Conservation (phyloP, 441 rosid genomes). For the Bocquillonia castaneifolia region DNA sequence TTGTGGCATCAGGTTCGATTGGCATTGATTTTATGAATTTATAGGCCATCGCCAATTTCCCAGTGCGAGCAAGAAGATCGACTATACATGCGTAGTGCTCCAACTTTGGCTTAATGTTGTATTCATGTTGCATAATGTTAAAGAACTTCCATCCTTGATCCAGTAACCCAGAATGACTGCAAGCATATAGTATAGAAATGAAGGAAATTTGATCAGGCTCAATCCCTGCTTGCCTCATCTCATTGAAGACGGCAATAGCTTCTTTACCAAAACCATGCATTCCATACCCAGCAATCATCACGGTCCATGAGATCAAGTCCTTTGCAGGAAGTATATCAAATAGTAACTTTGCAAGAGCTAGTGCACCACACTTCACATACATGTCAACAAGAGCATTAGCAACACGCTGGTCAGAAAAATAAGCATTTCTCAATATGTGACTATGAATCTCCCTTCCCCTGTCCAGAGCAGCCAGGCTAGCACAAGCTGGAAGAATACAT, state of each 20-base stretch:
- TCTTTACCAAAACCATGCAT: slow-evolving; percentile 70
- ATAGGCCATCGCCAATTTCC: slow-evolving; percentile 49
- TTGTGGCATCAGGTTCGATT: slow-evolving; percentile 54
- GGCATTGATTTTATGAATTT: slow-evolving; percentile 56
- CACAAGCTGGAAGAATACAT: slow-evolving; percentile 78
- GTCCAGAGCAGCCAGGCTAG: slow-evolving; percentile 61
- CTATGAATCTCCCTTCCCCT: slow-evolving; percentile 67
- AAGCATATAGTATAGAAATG: slow-evolving; percentile 53
- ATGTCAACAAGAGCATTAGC: slow-evolving; percentile 64
- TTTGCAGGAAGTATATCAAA: slow-evolving; percentile 50
- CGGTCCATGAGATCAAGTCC: slow-evolving; percentile 73
- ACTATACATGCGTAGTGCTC: slow-evolving; percentile 75
- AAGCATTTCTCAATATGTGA: slow-evolving; percentile 46
- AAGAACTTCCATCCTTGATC: slow-evolving; percentile 76
- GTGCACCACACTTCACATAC: slow-evolving; percentile 63
- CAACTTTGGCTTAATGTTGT: slow-evolving; percentile 49
- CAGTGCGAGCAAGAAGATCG: slow-evolving; percentile 65
- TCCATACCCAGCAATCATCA: slow-evolving; percentile 80
- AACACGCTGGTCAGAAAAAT: slow-evolving; percentile 43
- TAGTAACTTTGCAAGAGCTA: slow-evolving; percentile 46
- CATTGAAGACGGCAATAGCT: slow-evolving; percentile 48
- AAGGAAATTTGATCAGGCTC: slow-evolving; percentile 59
- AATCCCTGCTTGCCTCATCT: slow-evolving; percentile 42
- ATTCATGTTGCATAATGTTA: slow-evolving; percentile 54
- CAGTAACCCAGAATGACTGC: slow-evolving; percentile 64